Evolutionary conservation across 805 yeast species (phyloP), one percentile per base, ranked within the genome.

Genomic region (Sugiyamaella floridensis): DNA sequence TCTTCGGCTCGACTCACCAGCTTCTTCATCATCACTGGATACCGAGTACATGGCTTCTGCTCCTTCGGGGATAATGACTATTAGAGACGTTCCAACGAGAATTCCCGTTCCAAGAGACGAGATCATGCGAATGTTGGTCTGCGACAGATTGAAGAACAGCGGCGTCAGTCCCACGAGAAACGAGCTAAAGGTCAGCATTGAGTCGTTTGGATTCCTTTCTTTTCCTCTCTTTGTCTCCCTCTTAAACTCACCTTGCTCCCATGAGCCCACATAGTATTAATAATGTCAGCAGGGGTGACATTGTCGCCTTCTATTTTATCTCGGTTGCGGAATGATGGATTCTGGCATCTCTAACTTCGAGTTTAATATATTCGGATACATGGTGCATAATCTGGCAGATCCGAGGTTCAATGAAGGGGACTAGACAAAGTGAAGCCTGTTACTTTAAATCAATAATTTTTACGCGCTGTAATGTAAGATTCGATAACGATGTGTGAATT

Each of bases 51-150:
- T 58, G 4, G 75, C 72, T 55, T 75, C 79, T 16, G 79, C 70
- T 2, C 87, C 88, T 63, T 84, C 89, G 0, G 89, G 89, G 16
- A 84, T 73, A 22, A 84, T 77, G 15, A 84, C 70, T 9, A 77
- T 71, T 50, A 83, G 64, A 1, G 85, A 74, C 0, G 88, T 77
- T 4, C 87, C 82, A 5, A 83, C 67, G 49, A 84, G 70, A 18
- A 84, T 67, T 1, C 89, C 89, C 59, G 76, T 73, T 50, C 85
- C 81, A 47, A 82, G 67, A 11, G 76, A 67, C 2, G 86, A 76
- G 5, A 79, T 63, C 41, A 62, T 58, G 34, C 70, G 65, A 41
- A 78, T 60, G 45, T 63, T 63, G 12, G 58, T 49, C 1, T 67
- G 60, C 32, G 70, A 61, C 26, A 71, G 58, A 20, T 60, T 52